Conservation (phyloP, 768 basidiomycete species). For the Cyclocybe cylindracea region DNA sequence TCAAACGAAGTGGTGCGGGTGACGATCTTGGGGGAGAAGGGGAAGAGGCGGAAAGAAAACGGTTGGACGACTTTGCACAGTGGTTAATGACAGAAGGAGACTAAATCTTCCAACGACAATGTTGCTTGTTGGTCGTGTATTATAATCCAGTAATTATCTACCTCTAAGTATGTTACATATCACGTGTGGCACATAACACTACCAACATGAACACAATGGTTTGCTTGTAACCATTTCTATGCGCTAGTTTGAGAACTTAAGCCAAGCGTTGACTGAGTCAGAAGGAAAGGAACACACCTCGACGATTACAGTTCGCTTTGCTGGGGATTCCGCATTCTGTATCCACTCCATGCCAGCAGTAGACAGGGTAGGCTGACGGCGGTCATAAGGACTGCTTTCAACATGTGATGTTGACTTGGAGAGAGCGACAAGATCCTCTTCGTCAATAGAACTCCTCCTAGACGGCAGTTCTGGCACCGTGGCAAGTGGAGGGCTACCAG, state of each 20-base stretch:
- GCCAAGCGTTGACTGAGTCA: neutral
- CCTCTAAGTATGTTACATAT: slow-evolving; percentile 12
- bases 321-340: slow-evolving; percentile 36
- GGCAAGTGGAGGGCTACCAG: slow-evolving; percentile 54
- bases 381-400: slow-evolving; percentile 45
- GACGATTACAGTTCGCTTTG: slow-evolving; percentile 63
- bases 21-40: slow-evolving; percentile 66
- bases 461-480: slow-evolving; percentile 60
- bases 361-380: slow-evolving; percentile 29
- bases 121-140: slow-evolving; percentile 18
- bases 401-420: slow-evolving; percentile 78
- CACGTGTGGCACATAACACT: slow-evolving; percentile 11
- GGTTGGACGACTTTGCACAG: slow-evolving; percentile 84
- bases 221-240: slow-evolving; percentile 70
- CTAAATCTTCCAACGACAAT: slow-evolving; percentile 25
- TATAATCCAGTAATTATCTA: slow-evolving; percentile 14
- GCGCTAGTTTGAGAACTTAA: slow-evolving; percentile 44
- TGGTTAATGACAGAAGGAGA: slow-evolving; percentile 88
- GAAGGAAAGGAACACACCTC: slow-evolving; percentile 54
- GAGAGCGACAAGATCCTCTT: slow-evolving; percentile 72
- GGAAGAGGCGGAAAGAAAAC: slow-evolving; percentile 77
- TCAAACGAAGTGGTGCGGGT: slow-evolving; percentile 69
- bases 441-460: slow-evolving; percentile 55
- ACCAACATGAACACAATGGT: slow-evolving; percentile 78
- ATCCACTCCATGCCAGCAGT: slow-evolving; percentile 49